These are phyloP conservation scores for Acer campestre DNA, from an alignment of 345 rosid genomes.

Conservation along the genomic window DNA sequence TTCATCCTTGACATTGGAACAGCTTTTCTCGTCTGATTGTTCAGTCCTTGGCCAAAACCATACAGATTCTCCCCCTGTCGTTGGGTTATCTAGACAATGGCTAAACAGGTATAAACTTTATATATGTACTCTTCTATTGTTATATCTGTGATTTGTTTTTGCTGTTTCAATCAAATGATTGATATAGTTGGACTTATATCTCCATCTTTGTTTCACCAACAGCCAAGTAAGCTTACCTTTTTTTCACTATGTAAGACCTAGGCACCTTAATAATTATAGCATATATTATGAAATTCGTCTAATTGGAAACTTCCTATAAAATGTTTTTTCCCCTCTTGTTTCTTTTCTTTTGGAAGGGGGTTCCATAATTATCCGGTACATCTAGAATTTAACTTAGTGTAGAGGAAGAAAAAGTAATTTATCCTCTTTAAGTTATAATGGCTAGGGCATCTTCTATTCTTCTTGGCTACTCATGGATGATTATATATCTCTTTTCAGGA, in stretches of 20 bases:
- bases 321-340: neutral
- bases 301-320: neutral
- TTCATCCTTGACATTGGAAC: conserved; percentile 54
- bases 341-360: neutral
- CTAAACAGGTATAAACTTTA: conserved; percentile 56
- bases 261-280: neutral
- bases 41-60: conserved; percentile 46
- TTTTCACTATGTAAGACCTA: neutral
- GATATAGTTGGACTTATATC: neutral
- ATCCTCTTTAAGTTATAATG: neutral
- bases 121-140: neutral
- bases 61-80: conserved; percentile 50
- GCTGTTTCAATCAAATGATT: neutral
- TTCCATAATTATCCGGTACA: neutral
- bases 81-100: conserved; percentile 75
- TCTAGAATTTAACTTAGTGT: neutral
- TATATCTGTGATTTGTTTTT: neutral
- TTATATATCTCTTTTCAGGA: conserved; percentile 34
- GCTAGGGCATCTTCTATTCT: neutral
- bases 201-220: neutral
- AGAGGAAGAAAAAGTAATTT: too few species aligned
- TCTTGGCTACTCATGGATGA: neutral
- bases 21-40: conserved; percentile 54
- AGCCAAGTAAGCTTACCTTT: neutral
- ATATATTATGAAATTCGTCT: neutral